Base-by-base conservation (phyloP, 805 yeast genomes). In the Saturnispora gosingensis region DNA sequence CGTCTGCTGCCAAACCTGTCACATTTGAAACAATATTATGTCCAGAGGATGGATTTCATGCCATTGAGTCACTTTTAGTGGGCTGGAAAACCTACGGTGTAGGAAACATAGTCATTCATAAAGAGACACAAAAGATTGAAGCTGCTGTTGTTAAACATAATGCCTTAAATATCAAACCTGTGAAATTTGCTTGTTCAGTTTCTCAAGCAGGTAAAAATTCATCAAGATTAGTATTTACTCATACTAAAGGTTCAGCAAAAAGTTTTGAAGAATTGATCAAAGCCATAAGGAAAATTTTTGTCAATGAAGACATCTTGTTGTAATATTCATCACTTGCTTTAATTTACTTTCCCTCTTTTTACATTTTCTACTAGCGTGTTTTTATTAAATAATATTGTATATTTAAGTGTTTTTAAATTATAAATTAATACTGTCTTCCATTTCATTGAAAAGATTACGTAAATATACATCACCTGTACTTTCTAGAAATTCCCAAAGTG, bases 61-160 rank as follows among this genome's bases (percentile, higher is more conserved):
- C 88, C 3, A 67, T 85, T 58, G 75, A 71, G 61, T 78, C 85
- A 43, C 72, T 85, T 51, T 68, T 85, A 56, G 71, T 66, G 44
- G 80, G 83, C 16, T 85, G 93, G 93, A 75, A 79, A 13, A 79
- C 76, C 54, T 83, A 83, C 59, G 91, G 93, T 8, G 67, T 85
- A 59, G 78, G 76, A 57, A 74, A 79, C 54, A 72, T 85, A 53
- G 69, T 66, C 38, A 66, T 76, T 45, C 75, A 75, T 57, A 69
- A 72, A 20, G 65, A 69, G 4, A 64, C 69, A 6, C 64, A 69
- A 58, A 71, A 70, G 32, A 71, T 85, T 30, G 75, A 75, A n/a
- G 90, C 88, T 49, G 72, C 78, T 18, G 75, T 85, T 34, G 72
- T 87, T 1, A 80, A 77, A 57, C 72, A 74, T 53, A 84, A 85